These are phyloP conservation scores for Thozetella sp. DNA, from an alignment of 495 filamentous ascomycete species.

Conservation along the genomic window DNA sequence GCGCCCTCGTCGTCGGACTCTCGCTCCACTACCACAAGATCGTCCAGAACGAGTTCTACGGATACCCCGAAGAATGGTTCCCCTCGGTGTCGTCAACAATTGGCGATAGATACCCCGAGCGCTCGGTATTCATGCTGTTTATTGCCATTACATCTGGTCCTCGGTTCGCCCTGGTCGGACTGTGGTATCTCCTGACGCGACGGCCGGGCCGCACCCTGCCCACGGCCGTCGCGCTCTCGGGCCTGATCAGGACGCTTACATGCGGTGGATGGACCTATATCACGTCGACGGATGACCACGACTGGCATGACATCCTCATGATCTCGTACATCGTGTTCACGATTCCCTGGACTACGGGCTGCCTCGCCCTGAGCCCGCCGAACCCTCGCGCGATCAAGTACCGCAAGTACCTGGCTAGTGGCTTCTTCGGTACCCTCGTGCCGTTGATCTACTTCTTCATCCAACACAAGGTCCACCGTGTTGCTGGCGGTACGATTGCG, in stretches of 20 bases:
- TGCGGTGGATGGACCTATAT: conserved; percentile 99
- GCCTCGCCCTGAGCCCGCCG: conserved; percentile 83
- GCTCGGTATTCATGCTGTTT: conserved; percentile 94
- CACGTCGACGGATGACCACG: conserved; percentile 96
- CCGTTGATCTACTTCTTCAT: conserved; percentile 97
- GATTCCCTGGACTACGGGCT: conserved; percentile 93
- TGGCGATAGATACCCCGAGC: conserved; percentile 95
- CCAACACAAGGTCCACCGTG: conserved; percentile 95
- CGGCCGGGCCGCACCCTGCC: conserved; percentile 73
- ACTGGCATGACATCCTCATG: conserved; percentile 99
- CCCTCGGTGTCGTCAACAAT: conserved; percentile 99
- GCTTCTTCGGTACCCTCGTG: conserved; percentile 89
- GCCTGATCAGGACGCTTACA: conserved; percentile 85
- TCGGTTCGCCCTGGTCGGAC: conserved; percentile 85
- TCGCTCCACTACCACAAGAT: conserved; percentile 95
- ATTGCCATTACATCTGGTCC: conserved; percentile 96
- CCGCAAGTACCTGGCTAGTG: conserved; percentile 77
- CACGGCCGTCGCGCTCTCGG: conserved; percentile 78
- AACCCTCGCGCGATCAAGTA: conserved; percentile 86
- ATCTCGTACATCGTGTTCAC: conserved; percentile 96
- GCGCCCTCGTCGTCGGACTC: conserved; percentile 83
- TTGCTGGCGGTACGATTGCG: conserved; percentile 79
- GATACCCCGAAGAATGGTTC: conserved; percentile 98
- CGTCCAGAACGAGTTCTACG: conserved; percentile 95
- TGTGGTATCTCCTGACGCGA: conserved; percentile 91